These are phyloP conservation scores for Isatis lusitanica DNA, from an alignment of 441 rosid species.

Conservation along the genomic window DNA sequence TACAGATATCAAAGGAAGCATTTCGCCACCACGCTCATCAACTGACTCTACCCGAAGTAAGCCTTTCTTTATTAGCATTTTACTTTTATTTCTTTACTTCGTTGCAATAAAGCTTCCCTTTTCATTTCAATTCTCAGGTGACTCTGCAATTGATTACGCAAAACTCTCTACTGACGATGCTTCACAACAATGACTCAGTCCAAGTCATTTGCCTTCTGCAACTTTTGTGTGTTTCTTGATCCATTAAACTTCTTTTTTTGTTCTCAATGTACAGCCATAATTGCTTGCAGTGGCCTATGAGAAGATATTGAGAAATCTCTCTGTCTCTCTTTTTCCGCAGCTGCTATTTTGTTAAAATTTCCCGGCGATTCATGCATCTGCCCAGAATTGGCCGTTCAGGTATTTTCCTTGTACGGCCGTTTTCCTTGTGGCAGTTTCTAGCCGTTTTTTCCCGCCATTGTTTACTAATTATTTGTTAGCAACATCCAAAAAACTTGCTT, in stretches of 20 bases:
- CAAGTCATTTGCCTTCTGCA: constrained; percentile 30
- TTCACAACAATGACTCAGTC: constrained; percentile 34
- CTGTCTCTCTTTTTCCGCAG: background rate
- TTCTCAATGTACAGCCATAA: constrained; percentile 11
- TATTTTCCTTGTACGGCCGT: constrained; percentile 18
- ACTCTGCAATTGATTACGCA: constrained; percentile 57
- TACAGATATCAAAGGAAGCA: constrained; percentile 50
- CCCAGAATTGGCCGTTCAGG: constrained; percentile 26
- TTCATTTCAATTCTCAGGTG: constrained; percentile 47
- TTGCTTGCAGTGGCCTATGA: constrained; percentile 12
- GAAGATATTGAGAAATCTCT: constrained; percentile 17
- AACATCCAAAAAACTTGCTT: too few relatives aligned
- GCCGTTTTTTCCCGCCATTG: constrained; percentile 23
- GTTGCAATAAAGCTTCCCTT: background rate
- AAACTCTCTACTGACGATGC: constrained; percentile 39
- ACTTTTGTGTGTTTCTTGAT: background rate
- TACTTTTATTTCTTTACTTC: background rate
- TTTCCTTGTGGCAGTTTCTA: constrained; percentile 28
- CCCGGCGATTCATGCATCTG: background rate
- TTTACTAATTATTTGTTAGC: too few relatives aligned
- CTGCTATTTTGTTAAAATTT: background rate
- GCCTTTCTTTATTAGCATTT: background rate
- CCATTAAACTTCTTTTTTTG: background rate
- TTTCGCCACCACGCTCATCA: constrained; percentile 49
- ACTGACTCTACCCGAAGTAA: constrained; percentile 53